A percentile compares a stretch with the other conserved stretches of the same genome.
phyloP scores from a whole-genome alignment of 495 filamentous ascomycete species.

The Talaromyces stipitatus region DNA sequence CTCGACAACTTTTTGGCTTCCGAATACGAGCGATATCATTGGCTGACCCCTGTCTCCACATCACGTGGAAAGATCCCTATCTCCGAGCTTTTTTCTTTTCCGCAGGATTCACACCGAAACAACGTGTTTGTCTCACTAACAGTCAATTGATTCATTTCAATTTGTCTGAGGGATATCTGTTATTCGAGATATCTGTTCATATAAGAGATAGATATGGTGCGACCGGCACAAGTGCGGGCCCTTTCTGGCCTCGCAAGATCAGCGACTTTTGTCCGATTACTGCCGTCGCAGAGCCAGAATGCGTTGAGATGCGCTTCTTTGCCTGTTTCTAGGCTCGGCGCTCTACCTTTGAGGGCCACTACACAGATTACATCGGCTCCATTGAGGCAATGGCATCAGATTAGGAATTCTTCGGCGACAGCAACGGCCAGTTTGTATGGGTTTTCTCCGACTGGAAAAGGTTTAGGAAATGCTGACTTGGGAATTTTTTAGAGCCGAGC shows the following conservation, averaged over 20 bases:
- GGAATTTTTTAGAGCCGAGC: conserved; percentile 38
- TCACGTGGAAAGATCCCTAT: conserved; percentile 39
- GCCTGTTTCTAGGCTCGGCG: not conserved
- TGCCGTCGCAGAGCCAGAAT: conserved; percentile 1
- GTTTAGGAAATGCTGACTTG: not conserved
- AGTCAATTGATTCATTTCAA: not conserved
- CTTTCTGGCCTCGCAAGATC: conserved; percentile 37
- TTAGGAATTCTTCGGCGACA: conserved; percentile 32
- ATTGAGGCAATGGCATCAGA: conserved; percentile 29
- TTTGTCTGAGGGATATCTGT: not conserved
- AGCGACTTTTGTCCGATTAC: conserved; percentile 11
- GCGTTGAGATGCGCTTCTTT: not conserved
- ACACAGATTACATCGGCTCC: conserved; percentile 32
- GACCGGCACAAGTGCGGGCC: conserved; percentile 31
- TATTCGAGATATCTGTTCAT: not conserved
- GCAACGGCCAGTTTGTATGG: conserved; percentile 21
- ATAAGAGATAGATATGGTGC: conserved; percentile 30
- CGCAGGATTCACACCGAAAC: not conserved
- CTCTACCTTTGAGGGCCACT: not conserved
- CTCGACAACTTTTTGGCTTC: too few species aligned
- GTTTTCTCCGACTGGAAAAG: not conserved
- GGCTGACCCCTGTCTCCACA: not conserved
- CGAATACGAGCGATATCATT: not conserved
- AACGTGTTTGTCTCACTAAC: not conserved
- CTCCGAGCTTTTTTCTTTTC: conserved; percentile 24